These are phyloP conservation scores for Schizophyllum amplum DNA, from an alignment of 1,284 basidiomycete genomes.

Conservation along the genomic window DNA sequence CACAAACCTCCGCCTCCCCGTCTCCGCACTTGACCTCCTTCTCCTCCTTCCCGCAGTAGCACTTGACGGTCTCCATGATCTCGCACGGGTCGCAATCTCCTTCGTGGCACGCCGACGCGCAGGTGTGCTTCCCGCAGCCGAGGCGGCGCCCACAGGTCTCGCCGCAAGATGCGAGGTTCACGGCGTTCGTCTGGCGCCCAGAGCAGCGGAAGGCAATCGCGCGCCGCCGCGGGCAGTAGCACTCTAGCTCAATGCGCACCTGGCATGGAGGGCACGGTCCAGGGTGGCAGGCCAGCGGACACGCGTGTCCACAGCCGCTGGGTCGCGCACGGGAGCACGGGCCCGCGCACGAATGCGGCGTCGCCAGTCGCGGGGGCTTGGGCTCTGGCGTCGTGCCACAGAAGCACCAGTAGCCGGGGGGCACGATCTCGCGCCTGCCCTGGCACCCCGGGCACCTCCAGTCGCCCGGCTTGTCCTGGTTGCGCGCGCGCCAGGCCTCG, in stretches of 20 bases:
- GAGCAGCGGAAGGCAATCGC: constrained; percentile 57
- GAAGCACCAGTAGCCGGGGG: constrained; percentile 77
- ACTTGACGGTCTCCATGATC: constrained; percentile 44
- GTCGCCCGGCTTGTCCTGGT: constrained; percentile 52
- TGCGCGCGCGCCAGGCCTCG: constrained; percentile 69
- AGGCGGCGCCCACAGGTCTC: constrained; percentile 50
- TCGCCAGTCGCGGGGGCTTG: constrained; percentile 56
- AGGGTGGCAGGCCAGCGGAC: constrained; percentile 59
- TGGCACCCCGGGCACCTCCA: constrained; percentile 91
- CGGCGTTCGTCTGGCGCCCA: constrained; percentile 25
- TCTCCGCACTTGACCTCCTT: constrained; percentile 62
- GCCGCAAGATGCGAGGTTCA: constrained; percentile 52
- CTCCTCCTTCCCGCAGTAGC: constrained; percentile 72
- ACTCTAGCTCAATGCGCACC: constrained; percentile 42
- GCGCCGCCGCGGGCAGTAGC: constrained; percentile 58
- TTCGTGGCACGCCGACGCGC: constrained; percentile 59
- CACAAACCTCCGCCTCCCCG: constrained; percentile 27
- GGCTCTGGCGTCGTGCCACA: constrained; percentile 73
- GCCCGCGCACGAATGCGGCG: constrained; percentile 82
- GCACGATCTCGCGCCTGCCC: constrained; percentile 56
- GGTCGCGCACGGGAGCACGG: constrained; percentile 61
- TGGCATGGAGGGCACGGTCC: constrained; percentile 48
- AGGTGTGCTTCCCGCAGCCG: constrained; percentile 63
- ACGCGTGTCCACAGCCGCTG: constrained; percentile 68
- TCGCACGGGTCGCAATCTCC: constrained; percentile 63